Evolutionary conservation across 2,329 filamentous ascomycete species (phyloP), one percentile per base, ranked within the genome.

Genomic region (Alternaria solani): DNA sequence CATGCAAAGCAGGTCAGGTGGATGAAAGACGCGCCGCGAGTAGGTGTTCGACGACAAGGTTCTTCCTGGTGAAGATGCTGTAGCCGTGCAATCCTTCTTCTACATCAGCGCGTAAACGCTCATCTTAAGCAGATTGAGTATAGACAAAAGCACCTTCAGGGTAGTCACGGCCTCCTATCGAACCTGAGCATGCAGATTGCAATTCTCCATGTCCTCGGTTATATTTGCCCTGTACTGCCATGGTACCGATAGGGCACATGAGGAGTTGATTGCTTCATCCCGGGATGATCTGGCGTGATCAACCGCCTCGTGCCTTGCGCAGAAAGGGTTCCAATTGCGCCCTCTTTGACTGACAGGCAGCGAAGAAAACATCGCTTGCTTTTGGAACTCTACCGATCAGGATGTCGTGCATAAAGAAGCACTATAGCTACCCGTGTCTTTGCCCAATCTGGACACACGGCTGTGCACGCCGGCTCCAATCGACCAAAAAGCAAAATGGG

Each of bases 401-500:
- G 25, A 57, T 52, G 55, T 39, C 47, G 47, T 57, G 30, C 55
- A 52, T 43, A 47, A 28, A 52, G 14, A 52, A 26, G 46, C 46
- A 51, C 38, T 52, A 23, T 38, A 52, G 54, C 46, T 42, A 57
- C 49, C 55, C 55, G 47, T 57, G 25, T 38, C 39, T 16, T 57
- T 48, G 36, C 51, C 52, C 39, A 3, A 25, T 25, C 20, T 23
- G 38, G 38, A 23, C 30, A 16, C 23, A 6, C 32, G 39, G 26
- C 18, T 42, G 20, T 39, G 41, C 23, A 28, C 23, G 23, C 12
- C 38, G 11, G 39, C 49, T 42, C 48, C 39, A 38, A 25, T 18
- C 42, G 14, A 11, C 2, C 5, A 39, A 32, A 51, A 49, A 49
- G 32, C 46, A 49, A 49, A 38, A 38, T 26, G 7, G 16, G 23